These are phyloP conservation scores for Berkeleyomyces rouxiae DNA, from an alignment of 2,329 filamentous ascomycete species.

Conservation along the genomic window DNA sequence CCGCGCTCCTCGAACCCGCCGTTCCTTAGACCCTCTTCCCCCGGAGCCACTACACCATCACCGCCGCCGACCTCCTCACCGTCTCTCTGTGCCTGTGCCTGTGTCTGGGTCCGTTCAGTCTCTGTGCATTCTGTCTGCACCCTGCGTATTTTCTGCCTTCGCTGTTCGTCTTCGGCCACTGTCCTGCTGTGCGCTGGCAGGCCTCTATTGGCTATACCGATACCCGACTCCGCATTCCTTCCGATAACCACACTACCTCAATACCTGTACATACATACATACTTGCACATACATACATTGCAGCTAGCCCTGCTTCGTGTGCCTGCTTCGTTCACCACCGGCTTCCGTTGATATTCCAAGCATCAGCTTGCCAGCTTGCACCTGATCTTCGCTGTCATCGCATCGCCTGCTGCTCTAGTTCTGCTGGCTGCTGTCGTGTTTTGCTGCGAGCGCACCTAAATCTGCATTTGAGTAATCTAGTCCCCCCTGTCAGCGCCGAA, in stretches of 20 bases:
- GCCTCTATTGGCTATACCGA: neutral
- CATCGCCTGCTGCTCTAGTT: neutral
- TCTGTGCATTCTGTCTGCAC: neutral
- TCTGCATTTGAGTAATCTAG: neutral
- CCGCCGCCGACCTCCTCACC: neutral
- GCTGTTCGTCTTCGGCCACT: neutral
- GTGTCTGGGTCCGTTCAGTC: neutral
- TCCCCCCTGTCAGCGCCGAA: neutral
- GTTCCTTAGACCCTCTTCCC: too few relatives aligned
- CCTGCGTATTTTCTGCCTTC: neutral
- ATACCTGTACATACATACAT: too few relatives aligned
- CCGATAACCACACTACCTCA: neutral
- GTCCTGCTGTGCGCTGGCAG: neutral
- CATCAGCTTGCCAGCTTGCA: neutral
- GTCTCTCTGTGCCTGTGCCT: neutral
- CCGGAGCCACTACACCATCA: neutral
- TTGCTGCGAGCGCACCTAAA: neutral
- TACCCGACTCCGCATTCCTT: constrained; percentile 1
- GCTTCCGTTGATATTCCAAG: neutral
- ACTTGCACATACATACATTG: too few relatives aligned
- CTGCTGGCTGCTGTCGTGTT: neutral
- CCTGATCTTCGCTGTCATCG: neutral
- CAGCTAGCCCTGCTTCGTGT: neutral
- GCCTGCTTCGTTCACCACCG: neutral
- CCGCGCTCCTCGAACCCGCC: too few relatives aligned